Evolutionary conservation across 1,139 yeast species (phyloP).

Genomic region (Hemisphaericaspora xylofermentans): DNA sequence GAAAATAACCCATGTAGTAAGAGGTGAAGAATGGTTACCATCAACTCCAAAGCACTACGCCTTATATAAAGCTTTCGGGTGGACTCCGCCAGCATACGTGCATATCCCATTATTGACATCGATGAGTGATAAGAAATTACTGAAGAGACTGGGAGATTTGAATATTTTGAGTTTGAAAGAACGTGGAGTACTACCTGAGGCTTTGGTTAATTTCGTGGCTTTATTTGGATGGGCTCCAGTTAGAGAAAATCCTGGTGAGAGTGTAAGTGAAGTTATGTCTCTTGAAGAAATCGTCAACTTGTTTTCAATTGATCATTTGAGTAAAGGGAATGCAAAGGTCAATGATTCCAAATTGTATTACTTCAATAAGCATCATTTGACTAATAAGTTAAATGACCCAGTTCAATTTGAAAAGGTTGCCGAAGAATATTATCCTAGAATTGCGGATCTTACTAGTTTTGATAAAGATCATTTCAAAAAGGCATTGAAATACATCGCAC

Average conservation of each 20-base stretch:
- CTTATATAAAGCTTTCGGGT: conserved; percentile 79
- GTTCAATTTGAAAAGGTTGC: conserved; percentile 31
- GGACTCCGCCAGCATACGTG: conserved; percentile 79
- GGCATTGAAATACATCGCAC: conserved; percentile 32
- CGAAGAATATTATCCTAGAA: conserved; percentile 25
- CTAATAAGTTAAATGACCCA: conserved; percentile 36
- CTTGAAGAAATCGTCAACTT: conserved; percentile 50
- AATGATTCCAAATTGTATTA: conserved; percentile 69
- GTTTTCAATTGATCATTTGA: conserved; percentile 65
- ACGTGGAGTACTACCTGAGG: conserved; percentile 78
- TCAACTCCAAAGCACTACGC: conserved; percentile 95
- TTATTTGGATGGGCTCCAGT: conserved; percentile 94
- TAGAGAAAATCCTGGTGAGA: conserved; percentile 48
- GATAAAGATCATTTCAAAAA: conserved; percentile 22
- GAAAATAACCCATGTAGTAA: conserved; percentile 87
- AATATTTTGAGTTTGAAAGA: conserved; percentile 61
- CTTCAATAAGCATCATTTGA: conserved; percentile 68
- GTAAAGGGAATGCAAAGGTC: conserved; percentile 93
- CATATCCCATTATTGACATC: conserved; percentile 89
- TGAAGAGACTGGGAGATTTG: conserved; percentile 82
- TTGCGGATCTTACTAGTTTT: conserved; percentile 16
- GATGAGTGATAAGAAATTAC: conserved; percentile 70
- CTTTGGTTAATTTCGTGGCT: conserved; percentile 82
- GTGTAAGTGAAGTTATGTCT: conserved; percentile 59
- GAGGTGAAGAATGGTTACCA: conserved; percentile 98